phyloP scores from a whole-genome alignment of 2,329 filamentous ascomycete genomes.

The Ilyonectria sp. region DNA sequence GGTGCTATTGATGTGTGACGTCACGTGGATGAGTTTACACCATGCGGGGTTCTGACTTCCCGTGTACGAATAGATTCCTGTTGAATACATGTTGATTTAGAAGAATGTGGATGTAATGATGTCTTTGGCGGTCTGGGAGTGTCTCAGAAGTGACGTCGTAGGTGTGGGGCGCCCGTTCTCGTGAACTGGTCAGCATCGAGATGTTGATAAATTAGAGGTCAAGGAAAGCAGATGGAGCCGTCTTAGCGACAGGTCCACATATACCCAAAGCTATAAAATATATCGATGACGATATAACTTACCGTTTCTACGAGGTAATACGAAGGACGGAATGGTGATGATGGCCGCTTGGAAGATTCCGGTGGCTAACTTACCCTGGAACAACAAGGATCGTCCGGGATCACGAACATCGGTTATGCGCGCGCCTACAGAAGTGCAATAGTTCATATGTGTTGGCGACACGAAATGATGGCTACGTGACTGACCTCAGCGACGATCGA shows the following conservation, averaged over 20 bases:
- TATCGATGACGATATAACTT: not conserved
- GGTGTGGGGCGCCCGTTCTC: not conserved
- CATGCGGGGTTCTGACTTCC: not conserved
- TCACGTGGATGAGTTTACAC: constrained; percentile 7
- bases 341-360: not conserved
- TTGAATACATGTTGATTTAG: not conserved
- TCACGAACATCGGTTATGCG: not conserved
- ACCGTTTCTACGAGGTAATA: not conserved
- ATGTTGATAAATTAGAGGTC: not conserved
- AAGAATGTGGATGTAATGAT: constrained; percentile 3
- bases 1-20: constrained; percentile 17
- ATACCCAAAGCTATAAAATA: not conserved
- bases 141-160: constrained; percentile 16
- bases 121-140: constrained; percentile 1
- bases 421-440: not conserved
- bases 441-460: not conserved
- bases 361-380: not conserved
- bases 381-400: not conserved
- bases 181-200: not conserved
- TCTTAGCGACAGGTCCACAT: not conserved
- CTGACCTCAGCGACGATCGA: constrained; percentile 25
- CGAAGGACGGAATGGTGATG: not conserved
- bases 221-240: not conserved
- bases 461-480: constrained; percentile 14
- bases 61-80: not conserved